Evolutionary conservation across 768 basidiomycete genomes (phyloP), one percentile per base, ranked within the genome.

Genomic region (Pulveroboletus sp.): DNA sequence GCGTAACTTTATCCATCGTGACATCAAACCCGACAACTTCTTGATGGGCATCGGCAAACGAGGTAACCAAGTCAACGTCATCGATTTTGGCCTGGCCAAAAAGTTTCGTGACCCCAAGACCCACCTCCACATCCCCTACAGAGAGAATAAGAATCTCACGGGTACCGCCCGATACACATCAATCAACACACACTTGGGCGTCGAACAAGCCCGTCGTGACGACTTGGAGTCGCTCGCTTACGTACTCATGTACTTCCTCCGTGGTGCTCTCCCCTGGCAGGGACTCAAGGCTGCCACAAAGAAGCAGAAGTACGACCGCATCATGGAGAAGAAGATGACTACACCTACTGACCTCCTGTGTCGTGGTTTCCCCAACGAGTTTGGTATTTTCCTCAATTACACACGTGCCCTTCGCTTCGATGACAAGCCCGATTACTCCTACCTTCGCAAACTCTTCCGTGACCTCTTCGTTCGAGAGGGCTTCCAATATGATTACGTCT

Each of bases 251-350:
- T 99, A 99, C 78, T 99, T 99, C 83, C 86, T 99, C 57, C 93
- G 95, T 56, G 96, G 95, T 42, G 87, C 92, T 49, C 82, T 99
- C 37, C 95, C 95, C 27, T 99, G 95, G 95, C 96, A 99, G 71
- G 96, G 96, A 51, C 83, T 99, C 68, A 99, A 99, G 77, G 96
- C 96, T 52, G 95, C 95, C 34, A 99, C 96, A 51, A 99, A 99
- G 91, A 99, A 99, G 83, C 96, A 99, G 80, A 99, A 99, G 77
- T 98, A 98, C 71, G 96, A 98, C 73, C 87, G 96, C 53, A 99
- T 99, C 76, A 99, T 99, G 96, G 96, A 99, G 76, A 99, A 99
- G 83, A 99, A 99, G 83, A 98, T 99, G 93, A 97, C 96, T 31
- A 96, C 93, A 0, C 91, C 93, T 13, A 94, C 91, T 43, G 93